phyloP scores from a whole-genome alignment of 2,329 filamentous ascomycete species.

The Ophiostoma montium region DNA sequence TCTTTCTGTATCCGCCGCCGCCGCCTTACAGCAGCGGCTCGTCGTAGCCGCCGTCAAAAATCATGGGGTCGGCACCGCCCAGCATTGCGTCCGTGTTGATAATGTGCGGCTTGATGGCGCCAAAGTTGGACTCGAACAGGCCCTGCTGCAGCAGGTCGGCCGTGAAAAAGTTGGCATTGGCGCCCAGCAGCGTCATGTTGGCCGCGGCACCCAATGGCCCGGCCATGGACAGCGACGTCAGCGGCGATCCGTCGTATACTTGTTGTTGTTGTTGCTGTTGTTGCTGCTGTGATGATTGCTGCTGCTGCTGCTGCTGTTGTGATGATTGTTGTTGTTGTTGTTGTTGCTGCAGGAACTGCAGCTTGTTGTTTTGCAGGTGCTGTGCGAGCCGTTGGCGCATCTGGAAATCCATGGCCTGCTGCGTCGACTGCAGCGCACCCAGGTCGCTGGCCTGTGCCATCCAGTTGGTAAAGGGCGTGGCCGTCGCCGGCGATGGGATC shows the following conservation, averaged over 20 bases:
- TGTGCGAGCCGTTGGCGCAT: conserved; percentile 20
- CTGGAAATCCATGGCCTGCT: conserved; percentile 25
- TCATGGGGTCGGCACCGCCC: conserved; percentile 44
- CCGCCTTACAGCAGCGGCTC: conserved; percentile 16
- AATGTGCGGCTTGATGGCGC: conserved; percentile 41
- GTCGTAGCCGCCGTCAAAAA: conserved; percentile 37
- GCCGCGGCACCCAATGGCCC: background rate
- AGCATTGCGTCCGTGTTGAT: conserved; percentile 42
- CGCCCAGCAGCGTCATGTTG: background rate
- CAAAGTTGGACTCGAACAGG: conserved; percentile 36
- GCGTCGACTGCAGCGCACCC: conserved; percentile 18
- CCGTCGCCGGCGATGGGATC: conserved; percentile 17
- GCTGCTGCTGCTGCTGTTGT: conserved; percentile 1
- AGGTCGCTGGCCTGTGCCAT: conserved; percentile 17
- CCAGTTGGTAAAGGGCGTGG: conserved; percentile 21
- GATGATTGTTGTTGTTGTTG: background rate
- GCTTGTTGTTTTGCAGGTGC: background rate
- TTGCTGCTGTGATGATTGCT: background rate
- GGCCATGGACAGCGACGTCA: conserved; percentile 6
- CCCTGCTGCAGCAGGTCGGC: conserved; percentile 35
- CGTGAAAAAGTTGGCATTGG: conserved; percentile 21
- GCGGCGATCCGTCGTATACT: background rate
- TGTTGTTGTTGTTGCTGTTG: conserved; percentile 3
- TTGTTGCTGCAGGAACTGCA: background rate
- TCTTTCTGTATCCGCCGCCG: background rate